These are phyloP conservation scores for Patellaria atrata DNA, from an alignment of 495 filamentous ascomycete genomes.

Conservation along the genomic window DNA sequence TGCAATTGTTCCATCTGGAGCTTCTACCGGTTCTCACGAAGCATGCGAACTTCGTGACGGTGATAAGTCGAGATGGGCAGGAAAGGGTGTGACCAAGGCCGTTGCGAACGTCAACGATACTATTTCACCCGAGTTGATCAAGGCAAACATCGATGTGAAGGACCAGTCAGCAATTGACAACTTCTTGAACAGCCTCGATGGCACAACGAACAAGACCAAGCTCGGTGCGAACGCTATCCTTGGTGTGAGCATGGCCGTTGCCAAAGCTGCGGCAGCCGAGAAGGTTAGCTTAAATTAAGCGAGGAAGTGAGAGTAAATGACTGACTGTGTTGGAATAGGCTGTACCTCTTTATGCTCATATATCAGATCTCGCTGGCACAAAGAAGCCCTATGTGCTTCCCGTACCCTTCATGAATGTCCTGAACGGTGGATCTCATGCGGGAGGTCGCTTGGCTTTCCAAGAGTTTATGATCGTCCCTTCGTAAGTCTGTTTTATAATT, in stretches of 20 bases:
- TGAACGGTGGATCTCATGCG: conserved; percentile 98
- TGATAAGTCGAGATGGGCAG: conserved; percentile 92
- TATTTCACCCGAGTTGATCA: conserved; percentile 85
- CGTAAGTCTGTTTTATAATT: conserved; percentile 33
- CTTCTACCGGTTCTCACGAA: conserved; percentile 96
- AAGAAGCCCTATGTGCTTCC: conserved; percentile 99
- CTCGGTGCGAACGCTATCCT: conserved; percentile 98
- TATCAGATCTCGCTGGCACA: conserved; percentile 95
- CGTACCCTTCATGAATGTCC: conserved; percentile 99
- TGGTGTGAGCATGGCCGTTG: conserved; percentile 87
- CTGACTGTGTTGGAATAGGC: conserved; percentile 33
- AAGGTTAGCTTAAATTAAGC: conserved; percentile 40
- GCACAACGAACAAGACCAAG: conserved; percentile 92
- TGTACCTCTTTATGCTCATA: conserved; percentile 92
- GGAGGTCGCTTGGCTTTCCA: conserved; percentile 98
- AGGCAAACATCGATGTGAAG: conserved; percentile 89
- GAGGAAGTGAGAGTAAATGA: background rate
- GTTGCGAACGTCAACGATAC: conserved; percentile 89
- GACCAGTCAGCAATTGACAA: conserved; percentile 86
- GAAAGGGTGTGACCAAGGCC: conserved; percentile 93
- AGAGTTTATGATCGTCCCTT: conserved; percentile 99
- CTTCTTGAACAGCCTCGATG: conserved; percentile 93
- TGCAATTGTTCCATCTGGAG: conserved; percentile 96
- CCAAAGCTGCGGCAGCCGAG: conserved; percentile 97
- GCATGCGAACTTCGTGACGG: conserved; percentile 97